These are phyloP conservation scores for Triticum turgidum DNA, from an alignment of 176 grass and related monocot genomes.

Conservation along the genomic window DNA sequence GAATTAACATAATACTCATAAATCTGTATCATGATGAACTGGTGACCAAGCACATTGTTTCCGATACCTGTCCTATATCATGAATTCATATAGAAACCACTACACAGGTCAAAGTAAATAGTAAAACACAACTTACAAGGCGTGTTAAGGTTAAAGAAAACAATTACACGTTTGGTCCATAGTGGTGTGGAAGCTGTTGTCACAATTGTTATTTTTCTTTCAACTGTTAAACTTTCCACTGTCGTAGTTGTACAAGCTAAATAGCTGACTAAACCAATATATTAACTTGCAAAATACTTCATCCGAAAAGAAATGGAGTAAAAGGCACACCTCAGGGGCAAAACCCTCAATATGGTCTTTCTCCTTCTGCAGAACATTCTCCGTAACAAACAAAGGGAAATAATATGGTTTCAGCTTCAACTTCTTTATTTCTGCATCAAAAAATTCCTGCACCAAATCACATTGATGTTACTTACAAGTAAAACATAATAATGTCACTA, in stretches of 20 bases:
- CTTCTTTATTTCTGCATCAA: conserved; percentile 92
- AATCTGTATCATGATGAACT: background rate
- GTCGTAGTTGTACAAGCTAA: background rate
- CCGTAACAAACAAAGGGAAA: conserved; percentile 96
- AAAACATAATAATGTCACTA: background rate
- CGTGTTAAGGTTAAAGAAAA: background rate
- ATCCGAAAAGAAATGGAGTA: background rate
- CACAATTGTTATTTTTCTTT: background rate
- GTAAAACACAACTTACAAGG: background rate
- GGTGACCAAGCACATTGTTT: background rate
- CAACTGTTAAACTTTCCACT: background rate
- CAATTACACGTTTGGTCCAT: background rate
- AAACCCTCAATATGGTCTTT: conserved; percentile 99
- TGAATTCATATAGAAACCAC: background rate
- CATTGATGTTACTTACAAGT: background rate
- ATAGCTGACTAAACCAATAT: background rate
- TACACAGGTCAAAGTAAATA: background rate
- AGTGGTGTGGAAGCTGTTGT: background rate
- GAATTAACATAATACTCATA: background rate
- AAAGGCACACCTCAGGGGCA: conserved; percentile 77
- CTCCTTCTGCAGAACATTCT: conserved; percentile 93
- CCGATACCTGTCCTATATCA: background rate
- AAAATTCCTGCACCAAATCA: conserved; percentile 71
- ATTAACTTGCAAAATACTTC: background rate
- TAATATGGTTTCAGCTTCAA: conserved; percentile 84